Conservation (phyloP, 176 grass and related monocot genomes). For the Echinochloa phyllopogon region DNA sequence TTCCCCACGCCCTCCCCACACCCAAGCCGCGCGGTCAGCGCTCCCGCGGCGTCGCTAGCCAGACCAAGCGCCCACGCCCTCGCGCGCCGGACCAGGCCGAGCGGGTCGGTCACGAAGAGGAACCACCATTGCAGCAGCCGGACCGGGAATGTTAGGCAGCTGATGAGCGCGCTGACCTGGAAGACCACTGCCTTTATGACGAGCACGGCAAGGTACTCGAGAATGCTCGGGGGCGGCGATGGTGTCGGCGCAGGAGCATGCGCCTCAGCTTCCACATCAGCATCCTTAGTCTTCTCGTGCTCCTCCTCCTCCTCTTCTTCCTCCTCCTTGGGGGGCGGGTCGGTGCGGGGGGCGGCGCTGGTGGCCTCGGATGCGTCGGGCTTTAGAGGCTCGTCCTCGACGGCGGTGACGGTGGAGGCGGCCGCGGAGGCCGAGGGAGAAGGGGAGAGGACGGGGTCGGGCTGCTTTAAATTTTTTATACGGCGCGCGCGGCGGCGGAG, state of each 20-base stretch:
- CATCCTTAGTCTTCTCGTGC: neutral
- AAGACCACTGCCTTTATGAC: conserved; percentile 70
- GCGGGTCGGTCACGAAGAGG: conserved; percentile 62
- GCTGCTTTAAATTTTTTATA: conserved; percentile 27
- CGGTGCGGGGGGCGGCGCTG: conserved; percentile 5
- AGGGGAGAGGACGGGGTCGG: neutral
- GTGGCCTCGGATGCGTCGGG: conserved; percentile 33
- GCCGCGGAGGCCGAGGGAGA: conserved; percentile 26
- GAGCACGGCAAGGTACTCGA: conserved; percentile 55
- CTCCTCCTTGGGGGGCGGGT: neutral
- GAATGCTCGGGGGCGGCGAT: conserved; percentile 16
- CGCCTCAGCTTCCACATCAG: neutral
- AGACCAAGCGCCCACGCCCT: conserved; percentile 37
- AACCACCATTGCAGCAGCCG: conserved; percentile 67
- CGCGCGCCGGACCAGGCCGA: conserved; percentile 47
- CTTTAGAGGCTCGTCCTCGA: conserved; percentile 34
- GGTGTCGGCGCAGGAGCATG: neutral
- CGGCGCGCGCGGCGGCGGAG: conserved; percentile 50
- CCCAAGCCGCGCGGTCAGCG: conserved; percentile 40
- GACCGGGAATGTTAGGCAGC: conserved; percentile 61
- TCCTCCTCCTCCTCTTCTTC: neutral
- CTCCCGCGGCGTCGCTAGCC: conserved; percentile 43
- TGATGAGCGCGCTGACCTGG: conserved; percentile 65
- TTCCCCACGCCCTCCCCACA: conserved; percentile 40
- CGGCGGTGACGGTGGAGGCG: conserved; percentile 33